A percentile compares a stretch with the other conserved stretches of the same genome.
phyloP scores from a whole-genome alignment of 2,329 filamentous ascomycete genomes.

The Pyrenophora graminea region DNA sequence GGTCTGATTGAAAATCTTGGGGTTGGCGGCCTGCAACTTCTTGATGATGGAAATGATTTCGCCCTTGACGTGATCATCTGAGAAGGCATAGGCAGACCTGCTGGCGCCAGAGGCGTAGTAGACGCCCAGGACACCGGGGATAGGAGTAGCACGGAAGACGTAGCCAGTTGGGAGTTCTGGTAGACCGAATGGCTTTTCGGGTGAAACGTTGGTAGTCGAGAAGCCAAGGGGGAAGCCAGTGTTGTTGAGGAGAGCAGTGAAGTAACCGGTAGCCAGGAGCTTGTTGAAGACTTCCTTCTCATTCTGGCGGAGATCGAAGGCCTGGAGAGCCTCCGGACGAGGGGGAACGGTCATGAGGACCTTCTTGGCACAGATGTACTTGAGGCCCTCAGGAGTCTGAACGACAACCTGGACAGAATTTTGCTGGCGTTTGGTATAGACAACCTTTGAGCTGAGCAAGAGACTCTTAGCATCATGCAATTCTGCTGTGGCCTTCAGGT shows the following conservation, averaged over 20 bases:
- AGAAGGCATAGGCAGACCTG: slow-evolving; percentile 10
- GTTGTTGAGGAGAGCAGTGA: slow-evolving; percentile 45
- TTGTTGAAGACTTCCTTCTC: slow-evolving; percentile 48
- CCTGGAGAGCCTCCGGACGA: slow-evolving; percentile 39
- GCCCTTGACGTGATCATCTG: slow-evolving; percentile 19
- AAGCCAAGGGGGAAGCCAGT: slow-evolving; percentile 42
- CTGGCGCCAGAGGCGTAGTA: background rate
- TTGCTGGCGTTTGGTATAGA: background rate
- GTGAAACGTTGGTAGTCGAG: background rate
- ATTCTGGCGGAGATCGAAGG: slow-evolving; percentile 42
- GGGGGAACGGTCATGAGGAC: slow-evolving; percentile 53
- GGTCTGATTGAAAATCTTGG: slow-evolving; percentile 10
- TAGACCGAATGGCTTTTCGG: background rate
- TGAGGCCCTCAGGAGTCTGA: slow-evolving; percentile 20
- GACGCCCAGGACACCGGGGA: background rate
- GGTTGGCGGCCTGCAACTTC: slow-evolving; percentile 15
- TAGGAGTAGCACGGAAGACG: background rate
- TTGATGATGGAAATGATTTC: slow-evolving; percentile 11
- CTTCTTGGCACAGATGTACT: slow-evolving; percentile 46
- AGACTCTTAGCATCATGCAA: slow-evolving; percentile 11
- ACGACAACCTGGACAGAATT: slow-evolving; percentile 7
- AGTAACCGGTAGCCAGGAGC: slow-evolving; percentile 48
- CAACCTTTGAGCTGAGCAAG: slow-evolving; percentile 13
- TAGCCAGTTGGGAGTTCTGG: background rate
- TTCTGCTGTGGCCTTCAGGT: slow-evolving; percentile 10